These are phyloP conservation scores for Exophiala viscosa DNA, from an alignment of 2,329 filamentous ascomycete species.

Conservation along the genomic window DNA sequence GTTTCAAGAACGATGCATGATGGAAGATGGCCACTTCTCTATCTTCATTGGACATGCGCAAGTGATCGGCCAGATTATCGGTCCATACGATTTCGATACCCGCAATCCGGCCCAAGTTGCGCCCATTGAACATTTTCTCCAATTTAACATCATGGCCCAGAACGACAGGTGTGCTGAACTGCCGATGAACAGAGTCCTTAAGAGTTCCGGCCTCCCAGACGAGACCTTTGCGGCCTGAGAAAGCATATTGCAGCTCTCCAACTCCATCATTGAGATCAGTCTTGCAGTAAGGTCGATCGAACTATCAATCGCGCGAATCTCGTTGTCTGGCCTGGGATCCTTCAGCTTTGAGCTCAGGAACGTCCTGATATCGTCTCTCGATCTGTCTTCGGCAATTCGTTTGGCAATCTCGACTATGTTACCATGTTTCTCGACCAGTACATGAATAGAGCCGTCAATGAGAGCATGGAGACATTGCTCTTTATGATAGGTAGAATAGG, in stretches of 20 bases:
- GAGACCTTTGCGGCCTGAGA: neutral
- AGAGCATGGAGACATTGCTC: neutral
- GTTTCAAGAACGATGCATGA: conserved; percentile 6
- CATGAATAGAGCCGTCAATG: neutral
- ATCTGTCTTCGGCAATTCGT: neutral
- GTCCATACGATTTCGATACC: neutral
- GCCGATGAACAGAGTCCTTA: neutral
- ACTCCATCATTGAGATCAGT: conserved; percentile 3
- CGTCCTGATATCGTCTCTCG: neutral
- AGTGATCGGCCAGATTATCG: conserved; percentile 1
- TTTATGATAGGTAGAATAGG: conserved; percentile 2
- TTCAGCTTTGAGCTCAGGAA: neutral
- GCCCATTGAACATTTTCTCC: neutral
- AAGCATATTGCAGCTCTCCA: neutral
- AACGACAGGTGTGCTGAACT: neutral
- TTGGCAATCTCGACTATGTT: neutral
- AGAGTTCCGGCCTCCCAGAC: neutral
- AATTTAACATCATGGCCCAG: neutral
- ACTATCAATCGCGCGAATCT: neutral
- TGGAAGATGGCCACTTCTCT: conserved; percentile 4
- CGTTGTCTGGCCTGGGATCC: neutral
- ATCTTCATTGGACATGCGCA: neutral
- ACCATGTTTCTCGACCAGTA: neutral
- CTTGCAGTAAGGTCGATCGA: conserved; percentile 2
- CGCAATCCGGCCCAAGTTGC: neutral